Evolutionary conservation across 2,329 filamentous ascomycete genomes (phyloP), one percentile per base, ranked within the genome.

Genomic region (Exophiala alcalophila): DNA sequence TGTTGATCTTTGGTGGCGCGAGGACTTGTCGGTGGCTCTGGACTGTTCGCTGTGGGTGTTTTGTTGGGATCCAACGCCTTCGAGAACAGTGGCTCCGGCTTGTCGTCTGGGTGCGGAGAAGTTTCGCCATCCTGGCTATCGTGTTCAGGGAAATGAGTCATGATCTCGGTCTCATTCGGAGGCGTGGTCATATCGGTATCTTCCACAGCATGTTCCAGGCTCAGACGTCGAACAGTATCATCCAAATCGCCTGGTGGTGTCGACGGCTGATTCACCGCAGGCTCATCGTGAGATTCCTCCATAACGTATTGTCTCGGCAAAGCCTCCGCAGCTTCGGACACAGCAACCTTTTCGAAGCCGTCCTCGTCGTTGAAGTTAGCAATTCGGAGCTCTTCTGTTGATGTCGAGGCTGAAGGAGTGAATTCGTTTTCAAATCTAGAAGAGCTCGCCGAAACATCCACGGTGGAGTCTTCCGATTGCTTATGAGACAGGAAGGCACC

Each of bases 261-360:
- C 5, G 34, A 40, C 26, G 41, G 34, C 29, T 58, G 49, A 29
- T 55, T 41, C 8, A 49, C 32, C 12, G 56, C 46, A 26, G 50
- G 49, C 4, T 50, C 30, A 2, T 80, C 78, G 3, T 84, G 86
- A 2, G 85, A 83, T 61, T 90, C 84, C 49, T 90, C 84, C 14
- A 89, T 83, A 59, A 90, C 85, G 45, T 87, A 82, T 37, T 84
- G 44, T 10, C 45, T 44, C 8, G 43, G 35, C 43, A 69, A 71
- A 53, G 81, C 74, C 50, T 85, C 79, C 25, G 83, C 84, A 2
- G 77, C 78, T 36, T 86, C 83, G 49, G 88, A 77, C 46, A 88
- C 84, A 31, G 72, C 72, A 7, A 97, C 90, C 64, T 95, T 89
- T 62, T 98, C 92, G 59, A 96, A 97, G 1, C 86, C 87, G 60